Evolutionary conservation across 306 rosid genomes (phyloP).

Genomic region (Fagus crenata): DNA sequence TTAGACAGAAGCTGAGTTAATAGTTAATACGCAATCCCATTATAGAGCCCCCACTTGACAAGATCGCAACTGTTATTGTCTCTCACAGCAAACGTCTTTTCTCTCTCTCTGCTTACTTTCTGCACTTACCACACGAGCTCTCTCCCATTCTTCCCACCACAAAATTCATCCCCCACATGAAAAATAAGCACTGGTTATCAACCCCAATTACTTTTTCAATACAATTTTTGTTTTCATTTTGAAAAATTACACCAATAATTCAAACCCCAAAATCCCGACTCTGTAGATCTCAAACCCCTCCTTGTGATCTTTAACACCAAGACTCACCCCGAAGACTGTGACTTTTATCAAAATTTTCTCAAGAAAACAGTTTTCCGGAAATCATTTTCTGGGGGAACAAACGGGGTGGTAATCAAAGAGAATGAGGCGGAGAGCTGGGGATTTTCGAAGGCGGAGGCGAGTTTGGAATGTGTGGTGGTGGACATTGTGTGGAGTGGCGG

Average conservation of each 20-base stretch:
- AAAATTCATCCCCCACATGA: conserved; percentile 1
- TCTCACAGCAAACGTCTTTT: not conserved
- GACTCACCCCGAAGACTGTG: not conserved
- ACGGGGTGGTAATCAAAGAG: conserved; percentile 7
- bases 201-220: not conserved
- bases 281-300: conserved; percentile 30
- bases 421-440: conserved; percentile 82
- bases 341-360: not conserved
- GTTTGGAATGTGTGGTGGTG: conserved; percentile 75
- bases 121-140: conserved; percentile 17
- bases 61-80: conserved; percentile 1
- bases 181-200: conserved; percentile 19
- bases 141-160: conserved; percentile 17
- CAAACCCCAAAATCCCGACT: conserved; percentile 4
- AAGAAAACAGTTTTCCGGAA: conserved; percentile 16
- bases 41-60: not conserved
- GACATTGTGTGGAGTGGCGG: conserved; percentile 62
- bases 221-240: too few relatives aligned
- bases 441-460: conserved; percentile 84
- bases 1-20: not conserved
- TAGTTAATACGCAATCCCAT: not conserved
- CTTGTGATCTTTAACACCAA: conserved; percentile 17
- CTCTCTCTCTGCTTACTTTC: not conserved
- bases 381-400: not conserved
- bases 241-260: not conserved